phyloP scores from a whole-genome alignment of 2,329 filamentous ascomycete genomes.

The Trichoderma guizhouense region DNA sequence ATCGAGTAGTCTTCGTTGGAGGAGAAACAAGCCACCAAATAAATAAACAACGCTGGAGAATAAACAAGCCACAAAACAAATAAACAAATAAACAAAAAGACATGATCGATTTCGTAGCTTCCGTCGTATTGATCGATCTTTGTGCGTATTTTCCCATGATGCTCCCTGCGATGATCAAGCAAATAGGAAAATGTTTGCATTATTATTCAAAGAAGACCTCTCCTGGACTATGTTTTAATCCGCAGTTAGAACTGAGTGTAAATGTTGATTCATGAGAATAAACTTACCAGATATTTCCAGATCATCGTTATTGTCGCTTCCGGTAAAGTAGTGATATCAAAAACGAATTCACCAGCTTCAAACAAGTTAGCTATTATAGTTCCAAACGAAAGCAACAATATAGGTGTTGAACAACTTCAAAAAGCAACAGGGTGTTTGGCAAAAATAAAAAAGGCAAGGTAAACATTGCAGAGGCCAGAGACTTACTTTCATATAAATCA shows the following conservation, averaged over 20 bases:
- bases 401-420: background rate
- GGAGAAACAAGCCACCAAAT: no score
- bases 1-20: background rate
- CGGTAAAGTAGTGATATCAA: background rate
- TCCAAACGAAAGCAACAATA: background rate
- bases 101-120: background rate
- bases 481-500: background rate
- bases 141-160: background rate
- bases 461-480: background rate
- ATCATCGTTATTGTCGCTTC: background rate
- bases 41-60: no score
- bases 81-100: background rate
- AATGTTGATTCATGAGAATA: background rate
- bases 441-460: no score
- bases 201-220: background rate
- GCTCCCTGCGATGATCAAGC: background rate
- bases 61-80: no score
- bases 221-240: background rate
- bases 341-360: background rate
- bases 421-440: background rate
- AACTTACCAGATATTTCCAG: background rate
- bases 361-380: background rate
- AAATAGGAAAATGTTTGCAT: background rate
- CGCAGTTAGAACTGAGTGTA: background rate
- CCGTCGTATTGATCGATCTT: background rate